A percentile compares a stretch with the other conserved stretches of the same genome.
These are phyloP conservation scores for Apiospora arundinis DNA, from an alignment of 2,329 filamentous ascomycete species.

Conservation along the genomic window DNA sequence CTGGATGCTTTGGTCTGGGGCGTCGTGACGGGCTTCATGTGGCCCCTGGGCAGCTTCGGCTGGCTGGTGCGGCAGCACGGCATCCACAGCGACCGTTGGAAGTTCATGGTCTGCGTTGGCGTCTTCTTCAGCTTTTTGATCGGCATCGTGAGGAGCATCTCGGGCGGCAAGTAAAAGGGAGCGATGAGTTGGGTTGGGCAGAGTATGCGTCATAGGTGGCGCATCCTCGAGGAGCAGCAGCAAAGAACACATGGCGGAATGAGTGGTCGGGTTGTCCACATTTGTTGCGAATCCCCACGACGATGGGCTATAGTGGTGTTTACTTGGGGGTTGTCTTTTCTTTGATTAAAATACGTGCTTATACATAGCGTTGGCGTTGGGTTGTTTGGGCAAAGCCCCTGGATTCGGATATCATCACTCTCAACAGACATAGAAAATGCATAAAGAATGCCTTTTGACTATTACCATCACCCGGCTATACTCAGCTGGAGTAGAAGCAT, in stretches of 20 bases:
- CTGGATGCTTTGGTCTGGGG: constrained; percentile 89
- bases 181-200: background rate
- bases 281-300: background rate
- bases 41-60: constrained; percentile 83
- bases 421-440: background rate
- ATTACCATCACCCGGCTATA: background rate
- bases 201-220: background rate
- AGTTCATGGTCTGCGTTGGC: constrained; percentile 86
- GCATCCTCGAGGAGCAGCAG: background rate
- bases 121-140: constrained; percentile 65
- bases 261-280: background rate
- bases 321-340: too few relatives aligned
- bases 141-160: constrained; percentile 43
- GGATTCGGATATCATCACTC: background rate
- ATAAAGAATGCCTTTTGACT: background rate
- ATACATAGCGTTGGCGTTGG: constrained; percentile 15
- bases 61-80: constrained; percentile 89
- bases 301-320: background rate
- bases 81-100: constrained; percentile 83
- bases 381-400: background rate
- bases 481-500: background rate
- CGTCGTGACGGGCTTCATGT: constrained; percentile 92
- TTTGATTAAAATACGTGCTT: background rate
- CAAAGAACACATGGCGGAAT: background rate
- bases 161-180: constrained; percentile 35